Base-by-base conservation (phyloP, 495 filamentous ascomycete genomes). In the Neurospora intermedia region DNA sequence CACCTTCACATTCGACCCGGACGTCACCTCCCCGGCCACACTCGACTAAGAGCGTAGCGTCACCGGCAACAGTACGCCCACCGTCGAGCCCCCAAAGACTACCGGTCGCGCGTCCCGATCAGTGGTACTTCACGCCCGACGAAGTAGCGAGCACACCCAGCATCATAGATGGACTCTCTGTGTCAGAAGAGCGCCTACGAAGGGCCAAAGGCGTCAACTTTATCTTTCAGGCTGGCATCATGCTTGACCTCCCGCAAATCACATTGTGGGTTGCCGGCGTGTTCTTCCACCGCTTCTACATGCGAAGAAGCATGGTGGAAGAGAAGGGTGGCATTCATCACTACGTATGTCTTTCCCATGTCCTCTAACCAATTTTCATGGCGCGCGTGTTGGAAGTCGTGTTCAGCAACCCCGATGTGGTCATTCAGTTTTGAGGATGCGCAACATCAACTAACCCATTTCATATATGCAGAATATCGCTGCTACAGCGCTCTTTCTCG, bases 191-290 rank as follows among this genome's bases (percentile, higher is more conserved):
- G 82, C 86, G 91, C 45, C 86, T 91, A 69, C 85, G 90, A 69
- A 90, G 96, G 70, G 89, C 90, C 72, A 98, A 98, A 80, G 94
- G 95, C 59, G 91, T 96, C 74, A 96, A 97, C 80, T 99, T 99
- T 85, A 97, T 99, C 77, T 88, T 91, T 75, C 94, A 97, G 81
- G 93, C 94, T 70, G 96, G 95, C 74, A 93, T 98, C 72, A 89
- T 97, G 84, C 88, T 98, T 45, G 94, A 94, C 79, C 86, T 99
- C 54, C 94, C 96, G 20, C 94, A 97, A 79, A 87, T 94, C 59
- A 98, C 96, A 5, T 85, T 98, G 42, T 91, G 91, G 77, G 96
- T 96, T 2, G 96, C 96, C n/a, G 90, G 91, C 35, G 90, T 97
- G 18, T 97, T 96, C 82, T 91, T 99, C 78, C 94, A 99, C 78